phyloP scores from a whole-genome alignment of 2,329 filamentous ascomycete genomes.

The Remersonia thermophila region DNA sequence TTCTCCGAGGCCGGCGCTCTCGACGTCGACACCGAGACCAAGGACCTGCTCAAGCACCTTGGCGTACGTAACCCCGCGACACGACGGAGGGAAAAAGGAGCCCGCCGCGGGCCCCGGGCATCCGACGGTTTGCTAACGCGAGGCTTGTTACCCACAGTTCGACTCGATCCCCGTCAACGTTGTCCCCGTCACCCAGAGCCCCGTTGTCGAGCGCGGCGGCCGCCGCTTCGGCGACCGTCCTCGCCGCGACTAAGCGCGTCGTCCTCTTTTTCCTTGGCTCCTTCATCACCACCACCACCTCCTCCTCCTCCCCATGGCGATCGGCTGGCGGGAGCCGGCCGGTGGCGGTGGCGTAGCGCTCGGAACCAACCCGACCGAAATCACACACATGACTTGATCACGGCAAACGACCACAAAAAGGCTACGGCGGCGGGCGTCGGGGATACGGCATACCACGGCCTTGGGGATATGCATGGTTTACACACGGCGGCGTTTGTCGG shows the following conservation, averaged over 20 bases:
- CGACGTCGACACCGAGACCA: constrained; percentile 94
- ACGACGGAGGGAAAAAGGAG: no score
- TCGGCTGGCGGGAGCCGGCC: neutral
- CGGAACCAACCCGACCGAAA: no score
- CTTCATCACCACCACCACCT: neutral
- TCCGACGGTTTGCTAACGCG: no score
- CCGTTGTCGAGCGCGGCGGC: constrained; percentile 63
- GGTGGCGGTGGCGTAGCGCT: no score
- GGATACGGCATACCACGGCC: constrained; percentile 30
- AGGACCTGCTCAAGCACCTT: constrained; percentile 97
- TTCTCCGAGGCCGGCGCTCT: constrained; percentile 89
- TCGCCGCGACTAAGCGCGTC: constrained; percentile 31
- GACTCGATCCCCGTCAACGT: constrained; percentile 97
- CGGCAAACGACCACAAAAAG: constrained; percentile 8
- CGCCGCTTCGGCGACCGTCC: constrained; percentile 33
- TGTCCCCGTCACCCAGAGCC: constrained; percentile 77
- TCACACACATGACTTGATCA: constrained; percentile 5
- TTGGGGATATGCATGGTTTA: no score
- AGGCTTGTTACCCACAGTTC: constrained; percentile 49
- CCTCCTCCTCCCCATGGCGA: neutral
- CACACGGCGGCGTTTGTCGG: constrained; percentile 44
- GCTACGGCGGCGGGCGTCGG: constrained; percentile 8
- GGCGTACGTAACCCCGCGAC: no score
- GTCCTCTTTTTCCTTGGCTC: constrained; percentile 5
- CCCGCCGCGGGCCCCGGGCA: no score